Evolutionary conservation across 2,329 filamentous ascomycete species (phyloP).

Genomic region (Colletotrichum sp.): DNA sequence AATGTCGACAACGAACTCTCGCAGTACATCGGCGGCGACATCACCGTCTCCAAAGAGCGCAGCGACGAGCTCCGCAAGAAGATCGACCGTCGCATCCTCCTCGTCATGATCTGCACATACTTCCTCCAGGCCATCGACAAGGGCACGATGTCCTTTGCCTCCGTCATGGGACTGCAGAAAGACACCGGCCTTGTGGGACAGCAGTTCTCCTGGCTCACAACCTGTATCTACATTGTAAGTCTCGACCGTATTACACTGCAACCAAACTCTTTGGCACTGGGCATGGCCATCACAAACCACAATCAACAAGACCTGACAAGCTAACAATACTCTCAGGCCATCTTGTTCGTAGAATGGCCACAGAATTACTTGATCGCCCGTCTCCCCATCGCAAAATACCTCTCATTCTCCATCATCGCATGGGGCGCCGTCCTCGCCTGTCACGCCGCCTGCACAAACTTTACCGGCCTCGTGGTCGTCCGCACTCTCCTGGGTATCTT

Average conservation of each 20-base stretch:
- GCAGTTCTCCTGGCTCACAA: conserved; percentile 74
- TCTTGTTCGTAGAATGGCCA: conserved; percentile 52
- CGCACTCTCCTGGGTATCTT: conserved; percentile 74
- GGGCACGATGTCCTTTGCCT: conserved; percentile 68
- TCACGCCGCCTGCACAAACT: conserved; percentile 66
- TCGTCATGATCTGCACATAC: conserved; percentile 76
- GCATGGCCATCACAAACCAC: conserved; percentile 38
- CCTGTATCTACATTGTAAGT: conserved; percentile 76
- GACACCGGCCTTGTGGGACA: conserved; percentile 43
- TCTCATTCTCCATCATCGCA: conserved; percentile 61
- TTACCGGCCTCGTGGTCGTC: conserved; percentile 62
- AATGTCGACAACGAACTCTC: conserved; percentile 72
- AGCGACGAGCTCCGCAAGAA: conserved; percentile 64
- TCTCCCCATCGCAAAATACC: conserved; percentile 71
- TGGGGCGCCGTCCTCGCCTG: conserved; percentile 68
- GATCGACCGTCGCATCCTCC: conserved; percentile 72
- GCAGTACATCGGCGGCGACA: conserved; percentile 65
- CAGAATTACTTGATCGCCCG: conserved; percentile 66
- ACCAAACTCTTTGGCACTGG: neutral
- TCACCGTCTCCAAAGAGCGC: conserved; percentile 65
- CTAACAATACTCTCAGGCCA: accelerated
- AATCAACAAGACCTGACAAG: neutral
- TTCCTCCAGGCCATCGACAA: conserved; percentile 75
- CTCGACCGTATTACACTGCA: conserved; percentile 34
- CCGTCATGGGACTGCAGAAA: conserved; percentile 64